These are phyloP conservation scores for Xylaria longipes DNA, from an alignment of 495 filamentous ascomycete species.

Conservation along the genomic window DNA sequence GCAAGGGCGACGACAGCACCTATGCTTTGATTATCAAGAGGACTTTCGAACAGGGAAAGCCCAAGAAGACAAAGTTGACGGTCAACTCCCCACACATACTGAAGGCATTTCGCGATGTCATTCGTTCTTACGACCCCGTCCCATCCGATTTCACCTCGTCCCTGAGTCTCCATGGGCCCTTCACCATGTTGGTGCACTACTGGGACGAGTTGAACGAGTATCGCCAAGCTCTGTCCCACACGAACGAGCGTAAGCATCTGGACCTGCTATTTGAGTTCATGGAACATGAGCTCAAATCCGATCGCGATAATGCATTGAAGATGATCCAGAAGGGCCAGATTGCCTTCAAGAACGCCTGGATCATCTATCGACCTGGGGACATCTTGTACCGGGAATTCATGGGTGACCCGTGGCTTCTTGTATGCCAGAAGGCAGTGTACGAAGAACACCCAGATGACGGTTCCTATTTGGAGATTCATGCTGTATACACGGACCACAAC, in stretches of 20 bases:
- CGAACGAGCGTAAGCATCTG: slow-evolving; percentile 40
- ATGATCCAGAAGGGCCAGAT: slow-evolving; percentile 40
- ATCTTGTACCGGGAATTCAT: slow-evolving; percentile 41
- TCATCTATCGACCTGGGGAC: slow-evolving; percentile 46
- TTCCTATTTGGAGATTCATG: slow-evolving; percentile 37
- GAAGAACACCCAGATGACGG: slow-evolving; percentile 27
- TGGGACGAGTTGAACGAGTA: slow-evolving; percentile 43
- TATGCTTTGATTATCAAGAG: slow-evolving; percentile 48
- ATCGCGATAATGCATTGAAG: slow-evolving; percentile 37
- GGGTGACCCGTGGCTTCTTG: slow-evolving; percentile 37
- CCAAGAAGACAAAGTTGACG: slow-evolving; percentile 42
- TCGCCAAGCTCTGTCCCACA: slow-evolving; percentile 35
- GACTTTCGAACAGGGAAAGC: slow-evolving; percentile 33
- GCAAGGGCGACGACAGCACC: slow-evolving; percentile 27
- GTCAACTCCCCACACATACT: slow-evolving; percentile 55
- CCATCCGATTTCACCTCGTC: slow-evolving; percentile 43
- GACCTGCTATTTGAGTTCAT: slow-evolving; percentile 46
- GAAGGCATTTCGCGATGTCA: slow-evolving; percentile 39
- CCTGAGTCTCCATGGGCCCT: slow-evolving; percentile 36
- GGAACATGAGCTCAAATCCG: slow-evolving; percentile 36
- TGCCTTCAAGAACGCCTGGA: slow-evolving; percentile 42
- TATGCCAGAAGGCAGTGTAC: slow-evolving; percentile 40
- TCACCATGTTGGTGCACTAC: slow-evolving; percentile 41
- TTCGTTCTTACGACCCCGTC: slow-evolving; percentile 48
- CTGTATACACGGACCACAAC: slow-evolving; percentile 35